Evolutionary conservation across 345 rosid genomes (phyloP), one percentile per base, ranked within the genome.

Genomic region (Ceriops tagal): DNA sequence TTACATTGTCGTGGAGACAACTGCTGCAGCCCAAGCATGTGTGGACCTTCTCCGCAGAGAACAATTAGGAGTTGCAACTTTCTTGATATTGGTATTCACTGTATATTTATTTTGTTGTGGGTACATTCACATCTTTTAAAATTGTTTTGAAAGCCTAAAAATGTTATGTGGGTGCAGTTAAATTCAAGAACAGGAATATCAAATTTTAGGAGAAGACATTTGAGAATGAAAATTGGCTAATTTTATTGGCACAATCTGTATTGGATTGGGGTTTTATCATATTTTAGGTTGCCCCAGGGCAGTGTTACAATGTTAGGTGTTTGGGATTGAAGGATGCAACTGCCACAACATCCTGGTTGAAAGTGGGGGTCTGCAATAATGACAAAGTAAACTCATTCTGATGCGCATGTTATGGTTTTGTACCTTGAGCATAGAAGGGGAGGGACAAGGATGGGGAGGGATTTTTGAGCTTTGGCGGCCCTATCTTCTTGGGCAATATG

Each of bases 1-100:
- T 71, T 87, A 84, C 78, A 84, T 95, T 74, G 96, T 95, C 76
- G 98, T 95, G 70, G 97, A 95, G 81, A 95, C 99, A 74, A 92
- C 92, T 70, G 78, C 79, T 66, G 88, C 98, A 57, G 99, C 98
- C 55, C 93, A 95, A 75, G 93, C 92, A 78, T 95, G 96, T 78
- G 96, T 95, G 71, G 92, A 92, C 78, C 80, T 95, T 58, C 96
- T 92, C 46, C 85, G 99, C 66, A 87, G 83, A 71, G 98, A 86
- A 79, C 87, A 89, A 70, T 88, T 90, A 73, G 99, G 99, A 53
- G 81, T 95, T 79, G 96, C 96, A 27, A 92, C 99, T 57, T 95
- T 92, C 84, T 88, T 95, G 96, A 92, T 92, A 84, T 73, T 95
- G 99, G 99, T 95, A 92, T 70, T 58, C 21, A 35, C 20, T 60